Percentiles rank a stretch among this genome's conserved stretches.
phyloP scores from a whole-genome alignment of 1,139 yeast species.

The Tardiomyces depauwii region DNA sequence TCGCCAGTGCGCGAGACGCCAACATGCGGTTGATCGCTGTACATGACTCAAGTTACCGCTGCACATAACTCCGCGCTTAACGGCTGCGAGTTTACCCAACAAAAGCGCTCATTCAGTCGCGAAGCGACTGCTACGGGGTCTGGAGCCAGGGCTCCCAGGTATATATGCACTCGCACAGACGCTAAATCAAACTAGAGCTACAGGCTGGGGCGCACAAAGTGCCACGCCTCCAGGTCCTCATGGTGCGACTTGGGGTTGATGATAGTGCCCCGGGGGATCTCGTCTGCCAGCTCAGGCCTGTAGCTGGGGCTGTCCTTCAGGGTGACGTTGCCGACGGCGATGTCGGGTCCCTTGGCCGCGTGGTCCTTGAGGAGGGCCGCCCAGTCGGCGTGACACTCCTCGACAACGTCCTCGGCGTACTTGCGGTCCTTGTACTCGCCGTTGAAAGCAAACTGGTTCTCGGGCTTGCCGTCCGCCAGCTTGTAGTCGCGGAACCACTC shows the following conservation, averaged over 20 bases:
- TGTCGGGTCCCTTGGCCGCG: constrained; percentile 27
- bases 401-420: constrained; percentile 61
- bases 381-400: constrained; percentile 70
- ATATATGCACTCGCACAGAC: too few species aligned
- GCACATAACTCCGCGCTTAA: too few species aligned
- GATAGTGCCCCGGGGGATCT: not conserved
- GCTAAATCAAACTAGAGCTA: too few species aligned
- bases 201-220: not conserved
- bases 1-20: too few species aligned
- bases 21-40: too few species aligned
- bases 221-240: not conserved
- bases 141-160: too few species aligned
- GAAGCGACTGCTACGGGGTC: too few species aligned
- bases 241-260: not conserved
- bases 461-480: constrained; percentile 85
- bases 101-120: too few species aligned
- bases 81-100: too few species aligned
- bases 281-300: not conserved
- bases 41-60: too few species aligned
- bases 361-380: constrained; percentile 44
- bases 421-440: constrained; percentile 67
- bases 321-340: not conserved
- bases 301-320: not conserved
- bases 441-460: constrained; percentile 73
- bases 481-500: constrained; percentile 91